Percentiles rank a stretch among this genome's conserved stretches.
Evolutionary conservation across 2,329 filamentous ascomycete genomes (phyloP).

Genomic region (Incumbomyces lentus): DNA sequence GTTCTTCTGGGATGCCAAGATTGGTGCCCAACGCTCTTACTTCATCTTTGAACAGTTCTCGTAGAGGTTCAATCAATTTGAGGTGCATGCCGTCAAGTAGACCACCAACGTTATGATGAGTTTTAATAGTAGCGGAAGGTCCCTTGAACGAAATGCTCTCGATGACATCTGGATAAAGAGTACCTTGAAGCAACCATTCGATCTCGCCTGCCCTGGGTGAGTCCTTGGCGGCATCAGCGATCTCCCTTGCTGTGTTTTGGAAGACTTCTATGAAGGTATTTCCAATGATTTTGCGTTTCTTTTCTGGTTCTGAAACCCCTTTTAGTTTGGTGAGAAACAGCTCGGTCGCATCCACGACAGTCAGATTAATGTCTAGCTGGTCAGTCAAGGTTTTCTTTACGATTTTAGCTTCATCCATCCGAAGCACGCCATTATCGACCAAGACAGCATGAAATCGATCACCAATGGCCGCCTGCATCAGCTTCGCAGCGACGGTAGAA

Average conservation of each 20-base stretch:
- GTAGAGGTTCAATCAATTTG: constrained; percentile 60
- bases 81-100: constrained; percentile 50
- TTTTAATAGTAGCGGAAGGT: constrained; percentile 62
- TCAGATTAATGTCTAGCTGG: constrained; percentile 82
- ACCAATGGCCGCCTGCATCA: constrained; percentile 80
- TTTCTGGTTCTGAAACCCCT: constrained; percentile 70
- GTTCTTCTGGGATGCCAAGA: constrained; percentile 60
- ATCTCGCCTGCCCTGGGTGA: constrained; percentile 62
- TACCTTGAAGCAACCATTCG: constrained; percentile 80
- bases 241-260: constrained; percentile 64
- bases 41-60: constrained; percentile 77
- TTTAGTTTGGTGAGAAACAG: constrained; percentile 66
- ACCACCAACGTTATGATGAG: constrained; percentile 62
- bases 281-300: constrained; percentile 86
- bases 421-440: constrained; percentile 77
- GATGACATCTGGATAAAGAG: constrained; percentile 66
- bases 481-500: constrained; percentile 72
- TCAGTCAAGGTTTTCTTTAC: constrained; percentile 71
- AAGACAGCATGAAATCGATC: constrained; percentile 76
- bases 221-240: constrained; percentile 60
- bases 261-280: constrained; percentile 73
- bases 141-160: constrained; percentile 65
- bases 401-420: constrained; percentile 70
- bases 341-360: constrained; percentile 68
- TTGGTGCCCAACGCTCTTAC: constrained; percentile 59